phyloP scores from a whole-genome alignment of 371 early-diverging fungal genomes.

The Funneliformis caledonium region DNA sequence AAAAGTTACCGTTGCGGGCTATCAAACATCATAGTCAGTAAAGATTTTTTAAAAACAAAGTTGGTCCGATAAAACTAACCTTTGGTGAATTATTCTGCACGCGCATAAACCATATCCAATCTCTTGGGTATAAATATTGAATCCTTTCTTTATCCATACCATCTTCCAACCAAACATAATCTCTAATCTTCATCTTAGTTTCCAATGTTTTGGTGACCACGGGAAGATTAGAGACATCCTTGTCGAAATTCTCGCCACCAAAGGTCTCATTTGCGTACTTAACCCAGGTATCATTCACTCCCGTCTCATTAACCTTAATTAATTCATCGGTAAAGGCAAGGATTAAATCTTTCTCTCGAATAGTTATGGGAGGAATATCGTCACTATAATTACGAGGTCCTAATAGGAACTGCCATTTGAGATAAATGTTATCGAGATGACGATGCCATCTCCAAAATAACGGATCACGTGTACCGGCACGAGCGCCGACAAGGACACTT shows the following conservation, averaged over 20 bases:
- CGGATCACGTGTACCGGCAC: constrained; percentile 14
- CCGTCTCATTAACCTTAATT: background rate
- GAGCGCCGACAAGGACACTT: constrained; percentile 25
- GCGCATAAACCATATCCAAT: constrained; percentile 12
- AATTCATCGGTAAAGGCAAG: constrained; percentile 4
- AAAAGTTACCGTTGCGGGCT: background rate
- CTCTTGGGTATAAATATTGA: constrained; percentile 17
- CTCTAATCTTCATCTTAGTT: constrained; percentile 19
- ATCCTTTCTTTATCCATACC: constrained; percentile 10
- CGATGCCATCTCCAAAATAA: constrained; percentile 37
- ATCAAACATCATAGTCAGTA: background rate
- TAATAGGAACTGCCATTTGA: background rate
- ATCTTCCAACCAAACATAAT: constrained; percentile 18
- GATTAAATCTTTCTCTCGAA: background rate
- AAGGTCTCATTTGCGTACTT: background rate
- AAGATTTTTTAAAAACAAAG: background rate
- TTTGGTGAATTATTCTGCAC: background rate
- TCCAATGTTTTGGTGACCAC: background rate
- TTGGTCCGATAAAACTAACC: background rate
- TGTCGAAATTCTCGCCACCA: constrained; percentile 23
- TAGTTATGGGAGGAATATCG: background rate
- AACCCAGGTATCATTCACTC: background rate
- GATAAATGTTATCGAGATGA: constrained; percentile 18
- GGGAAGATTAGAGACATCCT: background rate
- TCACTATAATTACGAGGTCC: background rate